Evolutionary conservation across 306 rosid genomes (phyloP).

Genomic region (Quercus berberidifolia): DNA sequence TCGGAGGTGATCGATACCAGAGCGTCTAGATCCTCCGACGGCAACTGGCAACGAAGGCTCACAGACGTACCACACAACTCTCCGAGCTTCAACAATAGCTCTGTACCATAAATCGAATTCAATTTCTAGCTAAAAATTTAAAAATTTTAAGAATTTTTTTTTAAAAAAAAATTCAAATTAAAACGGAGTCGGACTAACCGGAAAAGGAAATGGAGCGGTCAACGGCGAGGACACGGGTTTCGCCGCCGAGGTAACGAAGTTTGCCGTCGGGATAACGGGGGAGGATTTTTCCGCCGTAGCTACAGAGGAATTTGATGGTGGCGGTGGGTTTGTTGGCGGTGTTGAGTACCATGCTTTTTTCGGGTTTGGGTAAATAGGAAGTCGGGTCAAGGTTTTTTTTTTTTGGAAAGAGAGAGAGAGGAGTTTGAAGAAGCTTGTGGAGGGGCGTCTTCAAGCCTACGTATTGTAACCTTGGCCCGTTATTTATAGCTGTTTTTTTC

Average conservation of each 20-base stretch:
- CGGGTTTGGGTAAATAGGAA: neutral
- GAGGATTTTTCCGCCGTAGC: conserved; percentile 89
- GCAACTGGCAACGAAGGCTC: conserved; percentile 84
- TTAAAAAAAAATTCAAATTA: too few relatives aligned
- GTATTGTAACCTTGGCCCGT: conserved; percentile 23
- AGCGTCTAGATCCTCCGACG: conserved; percentile 89
- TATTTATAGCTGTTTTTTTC: conserved; percentile 45
- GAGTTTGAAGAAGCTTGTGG: conserved; percentile 20
- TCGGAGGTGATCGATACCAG: conserved; percentile 79
- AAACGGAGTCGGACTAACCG: conserved; percentile 41
- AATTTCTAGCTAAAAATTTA: neutral
- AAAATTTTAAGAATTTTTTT: too few relatives aligned
- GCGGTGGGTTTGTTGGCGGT: conserved; percentile 10
- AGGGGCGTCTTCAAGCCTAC: conserved; percentile 54
- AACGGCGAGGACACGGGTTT: conserved; percentile 83
- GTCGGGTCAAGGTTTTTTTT: neutral
- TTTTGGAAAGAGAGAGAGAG: neutral
- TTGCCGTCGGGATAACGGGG: conserved; percentile 94
- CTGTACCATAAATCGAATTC: conserved; percentile 40
- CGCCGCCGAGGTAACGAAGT: conserved; percentile 90
- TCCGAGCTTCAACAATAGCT: conserved; percentile 61
- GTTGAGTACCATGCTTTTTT: conserved; percentile 36
- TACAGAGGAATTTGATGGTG: conserved; percentile 74
- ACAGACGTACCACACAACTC: conserved; percentile 65
- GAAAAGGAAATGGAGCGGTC: conserved; percentile 67